These are phyloP conservation scores for Lycium ferocissimum DNA, from an alignment of 257 asterid genomes.

Conservation along the genomic window DNA sequence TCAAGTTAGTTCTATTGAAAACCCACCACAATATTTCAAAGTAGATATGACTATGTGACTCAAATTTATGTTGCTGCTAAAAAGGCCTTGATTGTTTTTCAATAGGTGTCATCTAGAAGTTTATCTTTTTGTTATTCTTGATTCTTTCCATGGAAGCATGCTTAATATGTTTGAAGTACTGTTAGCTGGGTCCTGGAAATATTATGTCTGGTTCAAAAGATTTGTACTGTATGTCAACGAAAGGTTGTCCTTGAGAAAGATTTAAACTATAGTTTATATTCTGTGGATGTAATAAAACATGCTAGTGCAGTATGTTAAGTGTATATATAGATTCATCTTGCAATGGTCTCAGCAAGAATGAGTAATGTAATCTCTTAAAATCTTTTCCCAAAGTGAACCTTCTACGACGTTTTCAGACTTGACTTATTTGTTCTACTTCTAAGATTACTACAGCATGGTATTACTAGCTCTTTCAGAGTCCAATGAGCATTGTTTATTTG, in stretches of 20 bases:
- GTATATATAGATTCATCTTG: background rate
- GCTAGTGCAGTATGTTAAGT: background rate
- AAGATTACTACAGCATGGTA: background rate
- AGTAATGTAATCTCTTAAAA: background rate
- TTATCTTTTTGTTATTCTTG: background rate
- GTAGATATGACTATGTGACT: background rate
- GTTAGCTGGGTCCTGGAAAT: background rate
- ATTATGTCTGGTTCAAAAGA: background rate
- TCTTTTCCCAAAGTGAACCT: background rate
- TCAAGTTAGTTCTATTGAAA: background rate
- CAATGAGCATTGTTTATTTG: background rate
- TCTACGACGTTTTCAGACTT: background rate
- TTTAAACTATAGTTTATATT: background rate
- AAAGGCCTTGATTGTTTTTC: background rate
- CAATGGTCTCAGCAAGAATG: background rate
- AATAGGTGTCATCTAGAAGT: background rate
- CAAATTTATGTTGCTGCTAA: background rate
- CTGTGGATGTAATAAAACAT: background rate
- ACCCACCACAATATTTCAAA: background rate
- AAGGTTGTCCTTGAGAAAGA: background rate
- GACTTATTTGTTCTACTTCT: background rate
- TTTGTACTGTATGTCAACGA: background rate
- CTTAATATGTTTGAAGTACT: background rate
- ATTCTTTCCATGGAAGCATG: background rate
- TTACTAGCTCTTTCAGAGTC: background rate